Conservation (phyloP, 2,329 filamentous ascomycete genomes). For the Oidium heveae region DNA sequence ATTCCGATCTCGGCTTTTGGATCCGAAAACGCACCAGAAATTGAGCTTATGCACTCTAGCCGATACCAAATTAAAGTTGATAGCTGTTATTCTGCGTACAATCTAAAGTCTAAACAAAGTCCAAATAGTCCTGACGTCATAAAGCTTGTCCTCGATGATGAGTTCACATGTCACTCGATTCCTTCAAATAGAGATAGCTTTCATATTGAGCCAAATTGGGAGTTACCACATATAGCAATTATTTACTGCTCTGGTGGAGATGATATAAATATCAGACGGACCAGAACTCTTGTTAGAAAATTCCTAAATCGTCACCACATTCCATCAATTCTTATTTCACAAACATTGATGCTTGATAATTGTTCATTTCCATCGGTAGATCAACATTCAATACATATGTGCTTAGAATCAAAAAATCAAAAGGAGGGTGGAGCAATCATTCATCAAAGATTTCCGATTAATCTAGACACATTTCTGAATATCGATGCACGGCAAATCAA, state of each 20-base stretch:
- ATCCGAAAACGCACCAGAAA: constrained; percentile 20
- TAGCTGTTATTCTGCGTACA: constrained; percentile 19
- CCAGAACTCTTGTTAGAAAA: constrained; percentile 19
- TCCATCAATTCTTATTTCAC: constrained; percentile 23
- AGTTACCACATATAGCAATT: constrained; percentile 23
- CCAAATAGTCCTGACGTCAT: constrained; percentile 17
- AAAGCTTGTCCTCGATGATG: constrained; percentile 16
- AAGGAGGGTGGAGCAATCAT: constrained; percentile 14
- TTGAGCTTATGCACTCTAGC: constrained; percentile 26
- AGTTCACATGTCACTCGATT: constrained; percentile 15
- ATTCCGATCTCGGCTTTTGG: constrained; percentile 25
- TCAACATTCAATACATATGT: constrained; percentile 21
- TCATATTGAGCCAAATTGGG: constrained; percentile 20
- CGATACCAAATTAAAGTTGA: constrained; percentile 26
- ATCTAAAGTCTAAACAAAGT: constrained; percentile 11
- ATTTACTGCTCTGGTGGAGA: constrained; percentile 23
- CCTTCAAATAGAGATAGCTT: constrained; percentile 14
- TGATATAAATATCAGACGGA: constrained; percentile 15
- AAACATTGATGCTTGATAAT: constrained; percentile 17
- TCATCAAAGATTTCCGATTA: constrained; percentile 21
- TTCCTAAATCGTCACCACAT: constrained; percentile 23
- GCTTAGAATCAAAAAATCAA: constrained; percentile 19
- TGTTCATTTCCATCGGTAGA: constrained; percentile 16
- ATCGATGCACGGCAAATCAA: constrained; percentile 28
- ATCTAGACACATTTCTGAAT: constrained; percentile 23